Base-by-base conservation (phyloP, 2,329 filamentous ascomycete genomes). In the Didymella lethalis region DNA sequence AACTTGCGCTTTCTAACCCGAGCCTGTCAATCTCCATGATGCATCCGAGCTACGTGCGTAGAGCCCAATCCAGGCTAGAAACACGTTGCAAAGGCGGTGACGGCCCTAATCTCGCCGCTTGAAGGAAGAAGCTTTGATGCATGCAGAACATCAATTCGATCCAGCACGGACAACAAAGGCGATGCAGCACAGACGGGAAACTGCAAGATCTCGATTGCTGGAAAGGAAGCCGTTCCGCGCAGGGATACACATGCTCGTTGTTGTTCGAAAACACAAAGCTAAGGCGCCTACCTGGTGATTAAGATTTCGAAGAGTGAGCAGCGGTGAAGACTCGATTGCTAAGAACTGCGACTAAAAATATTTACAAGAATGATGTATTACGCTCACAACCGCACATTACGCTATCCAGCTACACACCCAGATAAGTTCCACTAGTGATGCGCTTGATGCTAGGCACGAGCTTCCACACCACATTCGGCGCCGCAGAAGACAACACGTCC, bases 401-500 rank as follows among this genome's bases (percentile, higher is more conserved):
- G 7, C 38, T n/a, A 31, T 25, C 29, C 29, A 36, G 14, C 38
- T 43, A 77, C 57, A 74, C 74, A 8, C 72, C 72, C 56, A 75
- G 49, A 61, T 78, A 78, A 16, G 75, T 77, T 12, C 75, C 76
- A 45, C 73, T 78, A 6, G 67, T 64, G 26, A 78, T 77, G 48
- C 71, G 70, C 68, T 77, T 77, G 2, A 77, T 71, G 18, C 67
- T 72, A 2, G 63, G 26, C 1, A 78, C 72, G 23, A 68, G 60
- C 61, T 74, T 78, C 73, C 74, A 77, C 12, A 54, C 63, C 25
- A 71, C 57, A 2, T 67, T 65, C 7, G 69, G 70, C 47, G 64
- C 72, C 10, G 68, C 53, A 8, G 66, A 65, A 54, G 36, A 18
- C 25, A 58, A 65, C 44, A 61, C 71, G 41, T 77, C 82, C 75